Conservation (phyloP, 1,284 basidiomycete species). For the Mycena sp. region DNA sequence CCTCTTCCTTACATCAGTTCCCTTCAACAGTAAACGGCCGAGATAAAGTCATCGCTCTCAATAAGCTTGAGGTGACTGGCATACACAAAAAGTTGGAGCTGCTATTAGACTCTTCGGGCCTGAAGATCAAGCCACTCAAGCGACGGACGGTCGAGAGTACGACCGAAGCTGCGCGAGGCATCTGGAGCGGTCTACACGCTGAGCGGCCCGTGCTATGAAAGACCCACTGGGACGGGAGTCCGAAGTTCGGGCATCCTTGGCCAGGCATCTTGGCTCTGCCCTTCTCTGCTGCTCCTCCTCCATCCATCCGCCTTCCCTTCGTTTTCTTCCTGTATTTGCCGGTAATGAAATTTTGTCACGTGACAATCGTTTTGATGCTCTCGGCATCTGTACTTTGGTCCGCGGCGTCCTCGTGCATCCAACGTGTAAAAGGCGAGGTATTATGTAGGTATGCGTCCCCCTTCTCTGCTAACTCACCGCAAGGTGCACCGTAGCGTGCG, state of each 20-base stretch:
- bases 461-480: slow-evolving; percentile 32
- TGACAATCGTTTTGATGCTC: slow-evolving; percentile 11
- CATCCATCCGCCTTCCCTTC: slow-evolving; percentile 19
- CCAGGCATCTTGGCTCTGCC: slow-evolving; percentile 9
- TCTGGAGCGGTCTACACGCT: slow-evolving; percentile 86
- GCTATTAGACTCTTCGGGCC: slow-evolving; percentile 85
- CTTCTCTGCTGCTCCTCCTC: slow-evolving; percentile 10
- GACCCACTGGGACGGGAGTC: slow-evolving; percentile 27
- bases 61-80: slow-evolving; percentile 74
- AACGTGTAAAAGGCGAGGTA: slow-evolving; percentile 52
- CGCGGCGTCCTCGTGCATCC: slow-evolving; percentile 31
- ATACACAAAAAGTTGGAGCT: slow-evolving; percentile 81
- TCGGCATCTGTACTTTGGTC: no score
- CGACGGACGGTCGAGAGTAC: slow-evolving; percentile 78
- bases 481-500: slow-evolving; percentile 27
- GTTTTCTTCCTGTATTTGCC: slow-evolving; percentile 31
- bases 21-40: slow-evolving; percentile 70
- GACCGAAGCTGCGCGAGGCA: slow-evolving; percentile 82
- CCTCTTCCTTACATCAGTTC: slow-evolving; percentile 15
- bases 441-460: slow-evolving; percentile 39
- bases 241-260: slow-evolving; percentile 9
- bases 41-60: slow-evolving; percentile 83
- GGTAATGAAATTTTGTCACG: slow-evolving; percentile 13
- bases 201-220: slow-evolving; percentile 56
- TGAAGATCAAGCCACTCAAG: slow-evolving; percentile 82